Evolutionary conservation across 139 green algal species (phyloP).

Genomic region (Asterochloris erici): DNA sequence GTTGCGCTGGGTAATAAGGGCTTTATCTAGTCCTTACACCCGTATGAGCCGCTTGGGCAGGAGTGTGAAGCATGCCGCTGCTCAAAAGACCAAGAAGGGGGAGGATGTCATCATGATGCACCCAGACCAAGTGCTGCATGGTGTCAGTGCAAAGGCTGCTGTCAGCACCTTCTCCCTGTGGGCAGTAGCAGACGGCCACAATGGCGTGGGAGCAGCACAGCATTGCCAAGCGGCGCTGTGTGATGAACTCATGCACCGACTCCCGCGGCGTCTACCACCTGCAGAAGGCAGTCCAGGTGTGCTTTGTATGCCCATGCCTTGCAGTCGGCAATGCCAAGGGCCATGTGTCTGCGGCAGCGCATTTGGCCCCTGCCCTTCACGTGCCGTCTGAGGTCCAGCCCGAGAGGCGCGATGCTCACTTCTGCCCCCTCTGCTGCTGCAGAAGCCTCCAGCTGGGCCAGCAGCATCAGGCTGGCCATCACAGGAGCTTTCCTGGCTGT

Average conservation of each 20-base stretch:
- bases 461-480: slow-evolving; percentile 1
- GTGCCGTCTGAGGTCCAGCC: no score
- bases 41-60: no score
- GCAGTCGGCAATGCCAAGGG: background rate
- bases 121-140: background rate
- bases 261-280: background rate
- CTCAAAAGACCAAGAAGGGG: slow-evolving; percentile 6
- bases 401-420: background rate
- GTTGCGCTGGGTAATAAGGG: no score
- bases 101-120: background rate
- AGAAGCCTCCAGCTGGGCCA: background rate
- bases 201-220: slow-evolving; percentile 41
- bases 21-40: no score
- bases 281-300: background rate
- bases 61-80: background rate
- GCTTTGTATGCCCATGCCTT: background rate
- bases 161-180: slow-evolving; percentile 36
- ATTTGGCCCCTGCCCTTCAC: background rate
- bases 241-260: slow-evolving; percentile 2
- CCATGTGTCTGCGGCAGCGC: background rate
- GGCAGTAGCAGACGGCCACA: slow-evolving; percentile 66
- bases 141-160: background rate
- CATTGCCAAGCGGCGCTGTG: slow-evolving; percentile 29
- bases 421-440: background rate
- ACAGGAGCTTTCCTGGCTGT: slow-evolving; percentile 5